Percentiles rank a stretch among this genome's conserved stretches.
These are phyloP conservation scores for Eutrema heterophyllum DNA, from an alignment of 345 rosid genomes.

Conservation along the genomic window DNA sequence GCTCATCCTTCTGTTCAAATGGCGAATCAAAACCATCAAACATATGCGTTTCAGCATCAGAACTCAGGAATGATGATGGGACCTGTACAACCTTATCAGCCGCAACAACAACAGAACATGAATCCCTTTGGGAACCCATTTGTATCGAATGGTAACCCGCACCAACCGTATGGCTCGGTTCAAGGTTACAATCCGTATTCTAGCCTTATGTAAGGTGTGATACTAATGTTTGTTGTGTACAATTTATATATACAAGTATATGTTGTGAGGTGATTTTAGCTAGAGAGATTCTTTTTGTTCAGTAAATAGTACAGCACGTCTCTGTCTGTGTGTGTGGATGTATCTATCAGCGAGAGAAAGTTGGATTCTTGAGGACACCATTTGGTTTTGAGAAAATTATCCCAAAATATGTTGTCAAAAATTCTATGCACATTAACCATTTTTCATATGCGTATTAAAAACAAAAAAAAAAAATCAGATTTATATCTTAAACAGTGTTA, in stretches of 20 bases:
- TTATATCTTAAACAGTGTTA: no score
- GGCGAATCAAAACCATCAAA: constrained; percentile 28
- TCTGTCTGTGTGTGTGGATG: constrained; percentile 12
- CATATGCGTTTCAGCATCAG: constrained; percentile 30
- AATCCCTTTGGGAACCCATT: constrained; percentile 35
- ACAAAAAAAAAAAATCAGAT: no score
- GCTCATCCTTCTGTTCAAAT: constrained; percentile 22
- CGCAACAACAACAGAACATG: constrained; percentile 15
- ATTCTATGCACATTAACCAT: no score
- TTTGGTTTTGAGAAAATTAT: constrained; percentile 1
- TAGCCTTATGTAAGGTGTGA: constrained; percentile 15
- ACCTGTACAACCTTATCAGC: constrained; percentile 22
- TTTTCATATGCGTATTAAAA: no score
- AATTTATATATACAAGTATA: constrained; percentile 21
- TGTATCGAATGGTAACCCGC: constrained; percentile 24
- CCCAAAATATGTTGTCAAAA: background rate
- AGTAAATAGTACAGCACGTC: constrained; percentile 2
- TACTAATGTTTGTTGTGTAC: constrained; percentile 14
- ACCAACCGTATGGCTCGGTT: constrained; percentile 16
- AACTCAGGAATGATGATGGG: constrained; percentile 68
- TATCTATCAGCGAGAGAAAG: constrained; percentile 10
- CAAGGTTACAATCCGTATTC: constrained; percentile 34
- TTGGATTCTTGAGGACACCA: background rate
- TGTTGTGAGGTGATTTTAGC: constrained; percentile 26
- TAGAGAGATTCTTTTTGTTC: constrained; percentile 24